phyloP scores from a whole-genome alignment of 441 rosid genomes.

The Capsella rubella region DNA sequence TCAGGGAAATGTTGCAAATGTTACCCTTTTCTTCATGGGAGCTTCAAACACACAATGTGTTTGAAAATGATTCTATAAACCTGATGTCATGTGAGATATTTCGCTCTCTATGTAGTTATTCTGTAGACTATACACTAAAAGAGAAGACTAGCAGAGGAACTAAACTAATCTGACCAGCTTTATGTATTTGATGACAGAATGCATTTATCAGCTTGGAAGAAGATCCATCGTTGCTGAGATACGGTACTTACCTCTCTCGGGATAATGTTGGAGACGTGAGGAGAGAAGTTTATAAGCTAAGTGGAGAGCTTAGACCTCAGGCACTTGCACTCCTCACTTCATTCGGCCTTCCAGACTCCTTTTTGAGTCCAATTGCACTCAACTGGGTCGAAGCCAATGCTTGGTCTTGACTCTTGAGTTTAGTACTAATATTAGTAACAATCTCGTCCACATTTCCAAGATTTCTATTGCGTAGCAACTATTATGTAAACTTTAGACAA shows the following conservation, averaged over 20 bases:
- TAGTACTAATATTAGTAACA: conserved; percentile 25
- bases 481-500: too few relatives aligned
- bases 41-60: neutral
- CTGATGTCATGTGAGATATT: neutral
- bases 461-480: neutral
- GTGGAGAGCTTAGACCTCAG: conserved; percentile 79
- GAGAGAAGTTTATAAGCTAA: conserved; percentile 69
- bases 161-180: neutral
- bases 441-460: neutral
- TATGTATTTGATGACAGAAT: conserved; percentile 49
- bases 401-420: conserved; percentile 71
- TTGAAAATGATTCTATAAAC: neutral
- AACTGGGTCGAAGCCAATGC: conserved; percentile 88
- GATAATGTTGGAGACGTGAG: conserved; percentile 67
- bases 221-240: conserved; percentile 73
- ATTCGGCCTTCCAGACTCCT: conserved; percentile 78
- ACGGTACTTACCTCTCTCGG: conserved; percentile 63
- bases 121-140: neutral
- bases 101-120: too few relatives aligned
- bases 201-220: conserved; percentile 74
- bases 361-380: conserved; percentile 83
- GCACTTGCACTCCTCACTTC: conserved; percentile 76
- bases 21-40: neutral
- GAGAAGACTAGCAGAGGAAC: neutral
- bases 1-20: neutral